Percentiles rank a stretch among this genome's conserved stretches.
These are phyloP conservation scores for Fragaria iinumae DNA, from an alignment of 306 rosid genomes.

Conservation along the genomic window DNA sequence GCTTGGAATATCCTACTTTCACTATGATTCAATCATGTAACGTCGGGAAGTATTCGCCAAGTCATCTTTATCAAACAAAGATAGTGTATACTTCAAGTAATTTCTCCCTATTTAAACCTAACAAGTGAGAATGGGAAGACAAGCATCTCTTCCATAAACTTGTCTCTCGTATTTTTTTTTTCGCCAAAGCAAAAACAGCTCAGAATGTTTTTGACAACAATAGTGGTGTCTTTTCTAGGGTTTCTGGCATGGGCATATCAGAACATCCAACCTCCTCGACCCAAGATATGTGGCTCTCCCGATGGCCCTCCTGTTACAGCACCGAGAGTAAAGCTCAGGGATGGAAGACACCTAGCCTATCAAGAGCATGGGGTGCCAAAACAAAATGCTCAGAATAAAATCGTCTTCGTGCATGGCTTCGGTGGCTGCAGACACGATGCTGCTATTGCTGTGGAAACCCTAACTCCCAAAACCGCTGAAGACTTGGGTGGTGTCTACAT, in stretches of 20 bases:
- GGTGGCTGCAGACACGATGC: slow-evolving; percentile 63
- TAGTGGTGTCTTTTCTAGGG: slow-evolving; percentile 50
- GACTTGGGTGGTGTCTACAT: slow-evolving; percentile 51
- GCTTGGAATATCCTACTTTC: no score
- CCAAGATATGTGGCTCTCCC: slow-evolving; percentile 69
- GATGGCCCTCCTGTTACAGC: slow-evolving; percentile 74
- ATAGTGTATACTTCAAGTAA: no score
- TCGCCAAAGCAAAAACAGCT: no score
- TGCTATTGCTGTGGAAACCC: slow-evolving; percentile 23
- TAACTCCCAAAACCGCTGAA: slow-evolving; percentile 56
- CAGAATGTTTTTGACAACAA: slow-evolving; percentile 45
- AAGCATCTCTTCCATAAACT: no score
- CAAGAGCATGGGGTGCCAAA: slow-evolving; percentile 69
- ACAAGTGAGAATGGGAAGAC: no score
- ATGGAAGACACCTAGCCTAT: slow-evolving; percentile 87
- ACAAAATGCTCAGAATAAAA: slow-evolving; percentile 61
- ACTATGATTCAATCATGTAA: no score
- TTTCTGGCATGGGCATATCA: slow-evolving; percentile 76
- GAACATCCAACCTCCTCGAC: slow-evolving; percentile 66
- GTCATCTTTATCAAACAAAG: no score
- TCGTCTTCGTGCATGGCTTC: slow-evolving; percentile 57
- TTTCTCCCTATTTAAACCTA: no score
- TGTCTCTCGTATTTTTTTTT: no score
- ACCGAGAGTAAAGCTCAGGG: slow-evolving; percentile 66
- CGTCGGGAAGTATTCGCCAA: no score